Percentiles rank a stretch among this genome's conserved stretches.
Conservation (phyloP, 2,329 filamentous ascomycete species). For the Exutisphaerella laricina region DNA sequence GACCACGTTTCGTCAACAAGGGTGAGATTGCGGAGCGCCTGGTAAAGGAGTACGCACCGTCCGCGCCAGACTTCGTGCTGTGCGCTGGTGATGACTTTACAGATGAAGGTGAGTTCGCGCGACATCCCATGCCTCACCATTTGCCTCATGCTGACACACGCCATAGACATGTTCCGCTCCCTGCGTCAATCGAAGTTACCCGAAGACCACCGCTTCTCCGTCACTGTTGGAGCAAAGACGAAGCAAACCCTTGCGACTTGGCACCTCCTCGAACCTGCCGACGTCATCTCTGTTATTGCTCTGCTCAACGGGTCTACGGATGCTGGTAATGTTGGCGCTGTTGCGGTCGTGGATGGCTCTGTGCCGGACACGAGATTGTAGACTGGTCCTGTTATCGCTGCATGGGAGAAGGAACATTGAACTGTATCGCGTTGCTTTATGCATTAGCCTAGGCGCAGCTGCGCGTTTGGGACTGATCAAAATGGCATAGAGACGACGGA, state of each 20-base stretch:
- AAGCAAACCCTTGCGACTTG: constrained; percentile 88
- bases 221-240: constrained; percentile 84
- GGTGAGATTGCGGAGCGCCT: constrained; percentile 87
- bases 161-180: constrained; percentile 72
- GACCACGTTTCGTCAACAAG: constrained; percentile 97
- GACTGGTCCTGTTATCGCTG: background rate
- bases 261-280: constrained; percentile 81
- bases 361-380: constrained; percentile 21
- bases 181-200: constrained; percentile 55
- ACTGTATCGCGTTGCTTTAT: background rate
- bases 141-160: constrained; percentile 19
- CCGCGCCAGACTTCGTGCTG: constrained; percentile 75
- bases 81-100: constrained; percentile 95
- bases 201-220: constrained; percentile 71
- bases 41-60: constrained; percentile 64
- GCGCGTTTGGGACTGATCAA: too few species aligned
- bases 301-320: constrained; percentile 32
- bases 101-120: constrained; percentile 80
- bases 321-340: constrained; percentile 26
- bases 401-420: constrained; percentile 3
- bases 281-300: constrained; percentile 59
- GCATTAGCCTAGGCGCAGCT: too few species aligned
- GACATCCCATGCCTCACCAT: too few species aligned
- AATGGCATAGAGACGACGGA: too few species aligned
- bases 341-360: constrained; percentile 27